phyloP scores from a whole-genome alignment of 2,329 filamentous ascomycete species.

The Aschersonia sp. region DNA sequence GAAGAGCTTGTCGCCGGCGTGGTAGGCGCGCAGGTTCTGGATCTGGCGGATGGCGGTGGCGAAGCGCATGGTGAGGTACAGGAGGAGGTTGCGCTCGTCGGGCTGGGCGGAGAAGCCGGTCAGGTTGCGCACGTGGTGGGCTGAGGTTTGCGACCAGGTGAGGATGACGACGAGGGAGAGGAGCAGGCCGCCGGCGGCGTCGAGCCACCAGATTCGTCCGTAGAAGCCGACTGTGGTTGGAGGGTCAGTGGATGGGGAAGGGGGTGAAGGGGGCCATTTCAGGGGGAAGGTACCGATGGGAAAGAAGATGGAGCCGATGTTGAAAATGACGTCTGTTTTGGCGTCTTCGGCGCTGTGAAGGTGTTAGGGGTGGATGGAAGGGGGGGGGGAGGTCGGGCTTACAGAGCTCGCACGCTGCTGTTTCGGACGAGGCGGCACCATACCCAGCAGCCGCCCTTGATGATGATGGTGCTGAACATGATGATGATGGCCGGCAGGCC shows the following conservation, averaged over 20 bases:
- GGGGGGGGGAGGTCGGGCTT: constrained; percentile 13
- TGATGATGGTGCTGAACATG: constrained; percentile 67
- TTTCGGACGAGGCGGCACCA: constrained; percentile 82
- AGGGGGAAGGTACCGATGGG: constrained; percentile 39
- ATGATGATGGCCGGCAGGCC: constrained; percentile 60
- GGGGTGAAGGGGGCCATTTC: constrained; percentile 5
- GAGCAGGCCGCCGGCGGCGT: constrained; percentile 62
- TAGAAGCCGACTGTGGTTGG: constrained; percentile 51
- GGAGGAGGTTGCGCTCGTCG: constrained; percentile 69
- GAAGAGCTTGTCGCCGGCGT: constrained; percentile 73
- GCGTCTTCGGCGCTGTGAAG: constrained; percentile 31
- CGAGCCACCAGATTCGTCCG: constrained; percentile 68
- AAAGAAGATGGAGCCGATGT: constrained; percentile 77
- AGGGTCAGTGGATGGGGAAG: not conserved
- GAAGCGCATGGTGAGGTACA: constrained; percentile 90
- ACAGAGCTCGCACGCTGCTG: constrained; percentile 69
- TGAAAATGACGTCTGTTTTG: constrained; percentile 74
- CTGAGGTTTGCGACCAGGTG: constrained; percentile 63
- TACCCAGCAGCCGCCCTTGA: constrained; percentile 73
- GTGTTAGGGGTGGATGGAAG: not conserved
- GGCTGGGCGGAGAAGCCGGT: constrained; percentile 66
- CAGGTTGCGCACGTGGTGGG: constrained; percentile 66
- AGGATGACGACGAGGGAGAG: constrained; percentile 68
- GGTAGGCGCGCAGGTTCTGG: constrained; percentile 73
- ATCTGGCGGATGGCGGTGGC: constrained; percentile 78